Conservation (phyloP, 2,329 filamentous ascomycete genomes). For the Metarhizium album region DNA sequence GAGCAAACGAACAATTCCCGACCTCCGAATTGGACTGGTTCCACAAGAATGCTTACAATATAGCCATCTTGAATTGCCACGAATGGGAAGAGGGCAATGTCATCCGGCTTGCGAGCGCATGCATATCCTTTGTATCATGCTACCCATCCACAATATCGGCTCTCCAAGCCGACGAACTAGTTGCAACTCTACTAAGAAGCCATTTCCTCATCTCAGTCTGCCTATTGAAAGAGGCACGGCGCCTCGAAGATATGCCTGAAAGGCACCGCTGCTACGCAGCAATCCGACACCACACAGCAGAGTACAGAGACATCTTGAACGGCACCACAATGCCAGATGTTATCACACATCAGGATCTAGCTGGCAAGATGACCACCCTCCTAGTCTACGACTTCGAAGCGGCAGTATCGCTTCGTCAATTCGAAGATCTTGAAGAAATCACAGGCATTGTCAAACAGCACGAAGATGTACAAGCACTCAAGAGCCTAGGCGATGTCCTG, state of each 20-base stretch:
- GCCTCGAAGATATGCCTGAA: slow-evolving; percentile 23
- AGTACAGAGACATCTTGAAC: background rate
- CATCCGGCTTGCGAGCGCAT: slow-evolving; percentile 44
- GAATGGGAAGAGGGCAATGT: slow-evolving; percentile 42
- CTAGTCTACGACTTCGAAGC: slow-evolving; percentile 74
- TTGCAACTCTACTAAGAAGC: slow-evolving; percentile 55
- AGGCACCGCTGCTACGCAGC: slow-evolving; percentile 52
- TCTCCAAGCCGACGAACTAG: slow-evolving; percentile 33
- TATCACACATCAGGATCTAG: slow-evolving; percentile 39
- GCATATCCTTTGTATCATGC: slow-evolving; percentile 38
- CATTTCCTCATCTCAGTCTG: slow-evolving; percentile 52
- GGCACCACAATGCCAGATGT: slow-evolving; percentile 24
- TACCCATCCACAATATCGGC: slow-evolving; percentile 36
- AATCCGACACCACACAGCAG: slow-evolving; percentile 47
- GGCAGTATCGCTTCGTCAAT: slow-evolving; percentile 53
- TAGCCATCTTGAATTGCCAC: slow-evolving; percentile 52
- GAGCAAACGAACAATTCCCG: slow-evolving; percentile 43
- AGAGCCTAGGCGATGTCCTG: slow-evolving; percentile 56
- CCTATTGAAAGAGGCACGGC: slow-evolving; percentile 2
- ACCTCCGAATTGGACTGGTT: slow-evolving; percentile 71
- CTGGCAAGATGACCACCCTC: slow-evolving; percentile 53
- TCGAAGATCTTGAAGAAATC: slow-evolving; percentile 53
- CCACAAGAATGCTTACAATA: slow-evolving; percentile 69
- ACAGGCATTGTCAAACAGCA: slow-evolving; percentile 41
- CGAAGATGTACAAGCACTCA: slow-evolving; percentile 36